A percentile compares a stretch with the other conserved stretches of the same genome.
Evolutionary conservation across 169 alveolate genomes (phyloP).

Genomic region (Plasmodium adleri): DNA sequence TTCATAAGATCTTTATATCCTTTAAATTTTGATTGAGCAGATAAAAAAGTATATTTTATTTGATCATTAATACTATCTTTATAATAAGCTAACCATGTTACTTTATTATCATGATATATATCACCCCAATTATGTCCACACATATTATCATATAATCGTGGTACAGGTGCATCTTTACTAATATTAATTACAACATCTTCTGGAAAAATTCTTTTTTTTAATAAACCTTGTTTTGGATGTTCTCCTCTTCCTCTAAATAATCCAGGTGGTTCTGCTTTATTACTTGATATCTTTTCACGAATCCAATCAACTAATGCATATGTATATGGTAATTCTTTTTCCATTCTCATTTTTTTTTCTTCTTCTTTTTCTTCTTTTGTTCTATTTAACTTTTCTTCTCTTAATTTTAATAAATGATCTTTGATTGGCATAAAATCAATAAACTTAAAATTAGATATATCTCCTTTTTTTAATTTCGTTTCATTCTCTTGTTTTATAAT

Average conservation of each 20-base stretch:
- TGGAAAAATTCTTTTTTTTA: slow-evolving; percentile 93
- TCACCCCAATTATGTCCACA: slow-evolving; percentile 99
- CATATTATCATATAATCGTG: slow-evolving; percentile 91
- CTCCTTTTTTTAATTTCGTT: slow-evolving; percentile 72
- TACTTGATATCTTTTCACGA: slow-evolving; percentile 94
- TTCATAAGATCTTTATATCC: slow-evolving; percentile 96
- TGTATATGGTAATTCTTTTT: slow-evolving; percentile 85
- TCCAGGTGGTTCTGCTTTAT: slow-evolving; percentile 98
- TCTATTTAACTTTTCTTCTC: slow-evolving; percentile 88
- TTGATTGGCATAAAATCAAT: slow-evolving; percentile 93
- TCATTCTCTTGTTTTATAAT: slow-evolving; percentile 80
- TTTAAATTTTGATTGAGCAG: slow-evolving; percentile 96
- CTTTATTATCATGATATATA: slow-evolving; percentile 95
- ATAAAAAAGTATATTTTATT: slow-evolving; percentile 94
- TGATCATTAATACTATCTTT: slow-evolving; percentile 95
- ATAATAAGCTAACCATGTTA: slow-evolving; percentile 97
- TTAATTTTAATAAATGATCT: slow-evolving; percentile 85
- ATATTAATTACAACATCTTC: slow-evolving; percentile 95
- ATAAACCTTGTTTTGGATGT: slow-evolving; percentile 98
- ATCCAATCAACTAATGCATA: slow-evolving; percentile 88
- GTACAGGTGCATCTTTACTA: slow-evolving; percentile 97
- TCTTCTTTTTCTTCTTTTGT: slow-evolving; percentile 90
- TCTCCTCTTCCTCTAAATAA: slow-evolving; percentile 99
- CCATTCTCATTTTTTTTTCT: slow-evolving; percentile 86
- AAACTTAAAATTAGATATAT: slow-evolving; percentile 83